Conservation (phyloP, 2,329 filamentous ascomycete species). For the Nectriaceae sp. region DNA sequence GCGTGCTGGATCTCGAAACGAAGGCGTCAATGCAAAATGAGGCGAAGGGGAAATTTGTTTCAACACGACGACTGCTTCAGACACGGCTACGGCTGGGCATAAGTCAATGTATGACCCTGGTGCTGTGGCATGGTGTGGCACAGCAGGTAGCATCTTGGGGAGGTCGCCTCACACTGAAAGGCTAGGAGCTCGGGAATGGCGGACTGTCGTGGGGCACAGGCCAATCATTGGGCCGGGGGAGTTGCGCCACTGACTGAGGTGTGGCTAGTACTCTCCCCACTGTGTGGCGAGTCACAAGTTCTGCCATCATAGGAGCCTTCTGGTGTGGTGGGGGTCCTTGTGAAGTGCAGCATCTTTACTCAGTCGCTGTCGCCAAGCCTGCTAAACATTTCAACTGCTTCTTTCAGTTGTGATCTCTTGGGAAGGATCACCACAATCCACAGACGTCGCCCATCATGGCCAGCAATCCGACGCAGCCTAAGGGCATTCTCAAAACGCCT, state of each 20-base stretch:
- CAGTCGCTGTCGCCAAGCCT: too few relatives aligned
- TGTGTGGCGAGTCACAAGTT: background rate
- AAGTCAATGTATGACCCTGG: background rate
- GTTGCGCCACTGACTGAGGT: background rate
- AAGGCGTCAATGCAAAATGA: background rate
- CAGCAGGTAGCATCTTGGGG: background rate
- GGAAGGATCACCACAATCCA: background rate
- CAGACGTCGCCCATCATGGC: slow-evolving; percentile 26
- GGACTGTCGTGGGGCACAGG: background rate
- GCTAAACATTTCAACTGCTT: too few relatives aligned
- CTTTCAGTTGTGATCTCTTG: too few relatives aligned
- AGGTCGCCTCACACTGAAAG: background rate
- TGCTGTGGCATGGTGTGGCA: background rate
- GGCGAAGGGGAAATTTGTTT: background rate
- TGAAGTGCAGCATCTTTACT: background rate
- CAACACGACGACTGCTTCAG: background rate
- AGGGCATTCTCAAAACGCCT: slow-evolving; percentile 63
- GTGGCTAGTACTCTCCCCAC: background rate
- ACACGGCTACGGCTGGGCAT: too few relatives aligned
- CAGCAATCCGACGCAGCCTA: slow-evolving; percentile 37
- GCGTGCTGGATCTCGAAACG: background rate
- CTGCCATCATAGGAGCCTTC: background rate
- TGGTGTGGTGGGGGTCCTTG: background rate
- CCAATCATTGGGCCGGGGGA: background rate
- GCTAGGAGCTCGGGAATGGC: background rate